Evolutionary conservation across 2,329 filamentous ascomycete species (phyloP), one percentile per base, ranked within the genome.

Genomic region (Chrysoporthe deuterocubensis): DNA sequence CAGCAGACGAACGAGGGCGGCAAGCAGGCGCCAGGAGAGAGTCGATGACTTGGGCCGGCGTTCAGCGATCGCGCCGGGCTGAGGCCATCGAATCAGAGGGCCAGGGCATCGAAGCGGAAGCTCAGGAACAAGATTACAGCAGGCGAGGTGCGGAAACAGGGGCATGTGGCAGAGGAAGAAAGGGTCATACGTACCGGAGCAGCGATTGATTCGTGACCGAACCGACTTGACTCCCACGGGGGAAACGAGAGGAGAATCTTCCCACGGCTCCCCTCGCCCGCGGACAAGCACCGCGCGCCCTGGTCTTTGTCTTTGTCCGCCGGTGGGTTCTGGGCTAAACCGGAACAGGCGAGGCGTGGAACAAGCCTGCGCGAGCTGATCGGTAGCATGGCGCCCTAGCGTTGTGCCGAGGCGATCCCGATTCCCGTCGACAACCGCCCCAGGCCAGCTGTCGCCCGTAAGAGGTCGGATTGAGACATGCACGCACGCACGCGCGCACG

Each of bases 151-250:
- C 59, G 37, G 64, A 65, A 60, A 64, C 62, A 65, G 54, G 63
- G 62, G 58, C 56, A 63, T 68, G 67, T 62, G 63, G 63, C 62
- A 66, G 63, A 65, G 57, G 58, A 62, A 37, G 50, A 65, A 65
- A 68, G 67, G 62, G 67, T 68, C 67, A 65, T 68, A 68, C 67
- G 63, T 68, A 66, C 67, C 67, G 60, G 59, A 59, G 42, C 32
- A 62, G 63, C 63, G 64, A 61, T 62, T 62, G 67, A 68, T 68
- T 68, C 58, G 67, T 68, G 67, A 67, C 65, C 54, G 59, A 67
- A 54, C 66, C 64, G 65, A 67, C 64, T 65, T 59, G 64, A 66
- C 37, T 56, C 56, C 48, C 48, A 56, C 40, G 48, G 57, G 50
- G 57, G 48, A 65, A 60, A 43, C 63, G 42, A 52, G 56, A 60